Percentiles rank a stretch among this genome's conserved stretches.
These are phyloP conservation scores for Tilletiopsis washingtonensis DNA, from an alignment of 1,284 basidiomycete species.

Conservation along the genomic window DNA sequence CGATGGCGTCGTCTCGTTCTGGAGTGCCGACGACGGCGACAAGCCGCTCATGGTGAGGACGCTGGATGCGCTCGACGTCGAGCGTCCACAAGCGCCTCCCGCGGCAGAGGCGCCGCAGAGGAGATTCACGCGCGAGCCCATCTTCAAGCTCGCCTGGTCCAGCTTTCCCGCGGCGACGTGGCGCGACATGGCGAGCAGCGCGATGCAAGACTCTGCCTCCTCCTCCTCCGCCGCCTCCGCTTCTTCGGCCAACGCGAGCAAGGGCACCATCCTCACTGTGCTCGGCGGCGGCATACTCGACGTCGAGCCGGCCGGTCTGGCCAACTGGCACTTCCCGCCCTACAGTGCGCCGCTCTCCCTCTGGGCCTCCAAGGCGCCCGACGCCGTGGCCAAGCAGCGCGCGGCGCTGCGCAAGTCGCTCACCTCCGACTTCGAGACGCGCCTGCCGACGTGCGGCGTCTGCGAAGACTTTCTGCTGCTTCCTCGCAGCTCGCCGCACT, in stretches of 20 bases:
- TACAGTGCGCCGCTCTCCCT: conserved; percentile 55
- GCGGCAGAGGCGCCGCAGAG: conserved; percentile 6
- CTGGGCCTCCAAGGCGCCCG: conserved; percentile 48
- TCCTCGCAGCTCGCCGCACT: conserved; percentile 66
- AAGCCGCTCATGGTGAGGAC: conserved; percentile 66
- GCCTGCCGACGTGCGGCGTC: conserved; percentile 32
- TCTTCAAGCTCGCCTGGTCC: conserved; percentile 78
- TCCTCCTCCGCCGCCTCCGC: too few species aligned
- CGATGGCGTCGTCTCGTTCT: conserved; percentile 82
- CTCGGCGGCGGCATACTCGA: conserved; percentile 58
- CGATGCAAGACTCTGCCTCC: too few species aligned
- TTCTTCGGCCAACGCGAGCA: too few species aligned
- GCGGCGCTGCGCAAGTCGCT: conserved; percentile 1
- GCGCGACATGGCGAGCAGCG: conserved; percentile 22
- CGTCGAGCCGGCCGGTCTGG: conserved; percentile 62
- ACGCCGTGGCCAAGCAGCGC: conserved; percentile 7
- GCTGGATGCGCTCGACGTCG: conserved; percentile 32
- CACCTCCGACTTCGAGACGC: conserved; percentile 47
- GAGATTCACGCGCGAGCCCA: conserved; percentile 56
- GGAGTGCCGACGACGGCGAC: conserved; percentile 72
- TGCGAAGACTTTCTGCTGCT: conserved; percentile 68
- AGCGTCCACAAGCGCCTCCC: conserved; percentile 14
- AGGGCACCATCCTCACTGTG: conserved; percentile 55
- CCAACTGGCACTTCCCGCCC: conserved; percentile 63
- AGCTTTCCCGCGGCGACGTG: conserved; percentile 36